Base-by-base conservation (phyloP, 306 rosid species). In the Sicyos edulis region DNA sequence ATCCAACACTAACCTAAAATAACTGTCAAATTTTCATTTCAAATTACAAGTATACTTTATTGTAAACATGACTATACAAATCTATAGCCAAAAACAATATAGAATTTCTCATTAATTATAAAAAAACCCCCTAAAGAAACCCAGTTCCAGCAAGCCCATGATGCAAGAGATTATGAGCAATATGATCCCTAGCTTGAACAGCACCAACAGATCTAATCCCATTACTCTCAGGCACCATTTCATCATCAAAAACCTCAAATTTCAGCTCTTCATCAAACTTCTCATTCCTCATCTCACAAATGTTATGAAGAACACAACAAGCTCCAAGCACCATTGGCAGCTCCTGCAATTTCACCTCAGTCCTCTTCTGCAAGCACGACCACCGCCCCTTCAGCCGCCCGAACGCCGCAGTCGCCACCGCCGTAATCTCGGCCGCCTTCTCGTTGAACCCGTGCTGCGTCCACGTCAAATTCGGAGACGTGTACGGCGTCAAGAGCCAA, bases 101-200 rank as follows among this genome's bases (percentile, higher is more conserved):
- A 13, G 13, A 4, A 50, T 26, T 26, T 26, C 29, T 3, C 29
- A 26, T n/a, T n/a, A n/a, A n/a, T n/a, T n/a, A n/a, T n/a, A n/a
- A n/a, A n/a, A n/a, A 29, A 29, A 29, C 32, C 4, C 32, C 32
- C 4, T 29, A 29, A 29, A 29, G 32, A 29, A 29, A 29, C 47
- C 91, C 74, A 45, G 97, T 86, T 64, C 96, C 98, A 3, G 96
- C 98, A 24, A 90, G 79, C 40, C 98, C 98, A 82, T 88, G 98
- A 74, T 93, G 97, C 61, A 93, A 70, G 16, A 93, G 88, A 82
- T 93, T 90, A 77, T 93, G 98, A 50, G 98, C 97, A 81, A 93
- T 90, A 32, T 85, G 73, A 59, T 93, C 98, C 73, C 98, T 86
- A 7, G 95, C 85, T 75, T 90, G 86, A 82, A 78, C 78, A 0